Conservation (phyloP, 257 asterid genomes). For the Fraxinus quadrangulata region DNA sequence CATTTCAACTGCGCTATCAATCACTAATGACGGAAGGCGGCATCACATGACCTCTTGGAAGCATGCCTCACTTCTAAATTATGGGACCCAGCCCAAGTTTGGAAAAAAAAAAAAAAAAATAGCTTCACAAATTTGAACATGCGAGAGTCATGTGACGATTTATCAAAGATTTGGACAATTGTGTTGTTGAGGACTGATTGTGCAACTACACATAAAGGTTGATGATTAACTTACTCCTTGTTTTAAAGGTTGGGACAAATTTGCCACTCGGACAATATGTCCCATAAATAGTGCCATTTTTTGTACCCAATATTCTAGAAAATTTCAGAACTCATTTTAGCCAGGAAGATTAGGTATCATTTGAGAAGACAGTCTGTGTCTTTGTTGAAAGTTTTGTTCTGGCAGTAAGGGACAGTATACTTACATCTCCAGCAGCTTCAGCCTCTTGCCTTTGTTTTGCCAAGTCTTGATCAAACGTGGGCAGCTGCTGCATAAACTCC, state of each 20-base stretch:
- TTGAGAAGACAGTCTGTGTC: not conserved
- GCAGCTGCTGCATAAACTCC: conserved; percentile 76
- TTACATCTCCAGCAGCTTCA: conserved; percentile 86
- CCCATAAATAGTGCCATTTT: not conserved
- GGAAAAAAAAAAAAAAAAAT: no score
- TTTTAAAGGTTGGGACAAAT: not conserved
- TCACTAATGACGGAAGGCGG: not conserved
- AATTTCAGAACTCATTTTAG: not conserved
- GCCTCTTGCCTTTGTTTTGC: conserved; percentile 75
- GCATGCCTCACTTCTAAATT: not conserved
- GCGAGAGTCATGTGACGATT: not conserved
- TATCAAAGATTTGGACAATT: not conserved
- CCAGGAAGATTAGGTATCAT: not conserved
- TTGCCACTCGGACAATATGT: not conserved
- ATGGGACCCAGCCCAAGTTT: no score
- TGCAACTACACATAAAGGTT: not conserved
- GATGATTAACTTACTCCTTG: not conserved
- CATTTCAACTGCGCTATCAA: not conserved
- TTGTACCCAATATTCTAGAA: not conserved
- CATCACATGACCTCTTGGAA: not conserved
- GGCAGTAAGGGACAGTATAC: conserved; percentile 32
- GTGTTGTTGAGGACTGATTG: not conserved
- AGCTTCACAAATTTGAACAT: not conserved
- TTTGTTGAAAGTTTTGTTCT: not conserved
- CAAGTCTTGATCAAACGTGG: conserved; percentile 68